Evolutionary conservation across 1,139 yeast species (phyloP), one percentile per base, ranked within the genome.

Genomic region (Entelexis sorbosivorans): DNA sequence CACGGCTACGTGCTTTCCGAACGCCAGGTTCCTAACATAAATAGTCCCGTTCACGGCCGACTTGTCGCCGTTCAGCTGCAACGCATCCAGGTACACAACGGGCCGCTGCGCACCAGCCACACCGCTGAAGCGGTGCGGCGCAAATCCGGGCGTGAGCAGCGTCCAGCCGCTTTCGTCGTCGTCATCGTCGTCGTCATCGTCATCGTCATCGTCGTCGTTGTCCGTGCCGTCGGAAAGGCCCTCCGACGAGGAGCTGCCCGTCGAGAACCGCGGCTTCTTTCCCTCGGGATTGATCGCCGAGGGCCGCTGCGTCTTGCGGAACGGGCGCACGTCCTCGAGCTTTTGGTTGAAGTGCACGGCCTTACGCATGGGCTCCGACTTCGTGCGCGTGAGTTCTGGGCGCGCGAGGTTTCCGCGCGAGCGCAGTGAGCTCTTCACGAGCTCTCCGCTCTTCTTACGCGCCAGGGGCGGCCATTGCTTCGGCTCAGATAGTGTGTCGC

Each of bases 381-480:
- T 73, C 33, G 79, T 73, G 51, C 85, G 69, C 42, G 69, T 68
- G 42, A 77, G 67, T 42, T 68, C 68, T 53, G 70, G 75, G 11
- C 55, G 48, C 52, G 71, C 64, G 24, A 22, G 24, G 24, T 22
- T 22, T 6, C 24, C 24, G 24, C 24, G 24, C 24, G 24, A 22
- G 62, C 81, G 83, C 50, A 86, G 71, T 24, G 86, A 80, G 4
- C 89, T 78, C 62, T 84, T 83, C 47, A 86, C 83, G 38, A 83
- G 70, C 63, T 86, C 95, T 24, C 94, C 94, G 5, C 86, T 78
- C 66, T 86, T 86, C 63, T 81, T 83, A 24, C 87, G 76, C 5
- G 82, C 73, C 47, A 82, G 62, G n/a, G 47, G 24, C 20, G 58
- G 58, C 33, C 54, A 46, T 20, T 32, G 14, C 24, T 31, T 8